Conservation (phyloP, 768 basidiomycete genomes). For the Boletus pseudo-olivaceus region DNA sequence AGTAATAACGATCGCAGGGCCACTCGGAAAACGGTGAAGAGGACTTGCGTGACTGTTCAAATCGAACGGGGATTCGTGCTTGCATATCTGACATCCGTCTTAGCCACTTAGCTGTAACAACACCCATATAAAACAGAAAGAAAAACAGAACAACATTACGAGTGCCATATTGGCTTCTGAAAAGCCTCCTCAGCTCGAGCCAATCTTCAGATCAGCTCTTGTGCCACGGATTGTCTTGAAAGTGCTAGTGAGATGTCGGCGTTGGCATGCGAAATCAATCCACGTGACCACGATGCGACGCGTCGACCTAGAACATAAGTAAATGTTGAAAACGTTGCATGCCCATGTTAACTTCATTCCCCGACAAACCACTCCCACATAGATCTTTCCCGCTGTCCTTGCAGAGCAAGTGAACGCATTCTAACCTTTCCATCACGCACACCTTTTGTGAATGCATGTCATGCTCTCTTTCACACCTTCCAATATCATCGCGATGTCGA, state of each 20-base stretch:
- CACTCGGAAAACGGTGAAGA: neutral
- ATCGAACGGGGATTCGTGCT: neutral
- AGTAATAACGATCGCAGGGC: neutral
- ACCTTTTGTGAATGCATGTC: neutral
- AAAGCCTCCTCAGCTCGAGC: too few relatives aligned
- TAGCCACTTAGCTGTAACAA: too few relatives aligned
- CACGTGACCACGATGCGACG: slow-evolving; percentile 20
- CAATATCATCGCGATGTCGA: slow-evolving; percentile 12
- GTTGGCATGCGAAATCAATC: slow-evolving; percentile 10
- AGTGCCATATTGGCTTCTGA: too few relatives aligned
- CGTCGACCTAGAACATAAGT: neutral
- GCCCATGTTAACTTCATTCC: neutral
- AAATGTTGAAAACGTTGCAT: neutral
- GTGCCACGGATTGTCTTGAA: too few relatives aligned
- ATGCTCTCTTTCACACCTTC: slow-evolving; percentile 10
- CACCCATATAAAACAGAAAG: too few relatives aligned
- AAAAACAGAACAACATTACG: too few relatives aligned
- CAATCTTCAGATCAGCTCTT: too few relatives aligned
- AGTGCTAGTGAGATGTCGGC: too few relatives aligned
- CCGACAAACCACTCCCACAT: neutral
- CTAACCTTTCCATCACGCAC: neutral
- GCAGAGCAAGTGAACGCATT: slow-evolving; percentile 12
- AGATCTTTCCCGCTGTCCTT: slow-evolving; percentile 3
- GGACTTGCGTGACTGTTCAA: too few relatives aligned
- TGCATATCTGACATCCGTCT: neutral